Conservation (phyloP, 805 yeast genomes). For the Yarrowia divulgata region DNA sequence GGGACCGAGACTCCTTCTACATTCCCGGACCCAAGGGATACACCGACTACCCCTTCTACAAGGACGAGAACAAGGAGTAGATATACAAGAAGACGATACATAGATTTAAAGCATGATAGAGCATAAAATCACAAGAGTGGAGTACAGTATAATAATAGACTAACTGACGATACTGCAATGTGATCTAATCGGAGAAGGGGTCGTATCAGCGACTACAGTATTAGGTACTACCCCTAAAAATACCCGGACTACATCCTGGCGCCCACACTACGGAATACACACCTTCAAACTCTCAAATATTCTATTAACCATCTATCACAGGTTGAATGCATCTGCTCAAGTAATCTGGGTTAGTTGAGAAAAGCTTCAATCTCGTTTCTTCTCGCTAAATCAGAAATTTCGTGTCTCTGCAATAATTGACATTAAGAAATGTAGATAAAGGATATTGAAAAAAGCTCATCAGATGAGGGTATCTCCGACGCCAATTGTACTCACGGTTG, state of each 20-base stretch:
- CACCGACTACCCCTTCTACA: slow-evolving; percentile 53
- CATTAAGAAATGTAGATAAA: slow-evolving; percentile 34
- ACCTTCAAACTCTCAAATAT: no score
- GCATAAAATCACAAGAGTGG: not conserved
- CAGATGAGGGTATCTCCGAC: not conserved
- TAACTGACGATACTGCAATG: no score
- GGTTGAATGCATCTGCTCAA: no score
- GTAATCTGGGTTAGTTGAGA: not conserved
- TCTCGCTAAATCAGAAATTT: slow-evolving; percentile 24
- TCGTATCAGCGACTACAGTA: no score
- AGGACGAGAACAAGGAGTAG: slow-evolving; percentile 6
- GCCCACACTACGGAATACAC: no score
- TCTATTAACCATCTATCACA: not conserved
- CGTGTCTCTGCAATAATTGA: slow-evolving; percentile 36
- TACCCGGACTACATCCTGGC: no score
- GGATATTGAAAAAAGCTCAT: slow-evolving; percentile 34
- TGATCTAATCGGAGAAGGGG: no score
- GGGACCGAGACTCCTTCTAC: slow-evolving; percentile 61
- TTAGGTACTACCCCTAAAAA: no score
- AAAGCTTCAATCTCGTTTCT: not conserved
- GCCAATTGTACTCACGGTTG: not conserved
- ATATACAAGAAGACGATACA: not conserved
- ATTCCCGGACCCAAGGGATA: slow-evolving; percentile 53
- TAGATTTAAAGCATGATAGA: slow-evolving; percentile 14
- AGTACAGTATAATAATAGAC: no score